Percentiles rank a stretch among this genome's conserved stretches.
Conservation (phyloP, 768 basidiomycete genomes). For the Crassisporium funariophilum region DNA sequence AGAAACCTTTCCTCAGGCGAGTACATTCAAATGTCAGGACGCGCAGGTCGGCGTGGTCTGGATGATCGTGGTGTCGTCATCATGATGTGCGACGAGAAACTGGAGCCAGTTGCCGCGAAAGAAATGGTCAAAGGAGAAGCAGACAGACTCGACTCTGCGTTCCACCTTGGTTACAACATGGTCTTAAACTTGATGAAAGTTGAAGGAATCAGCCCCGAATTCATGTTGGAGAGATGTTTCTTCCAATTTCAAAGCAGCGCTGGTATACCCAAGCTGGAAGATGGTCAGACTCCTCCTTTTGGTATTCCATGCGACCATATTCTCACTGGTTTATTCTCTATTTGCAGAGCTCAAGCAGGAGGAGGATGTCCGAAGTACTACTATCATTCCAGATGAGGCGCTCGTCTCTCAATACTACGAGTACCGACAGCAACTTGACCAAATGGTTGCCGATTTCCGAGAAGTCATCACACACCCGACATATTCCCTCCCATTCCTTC, state of each 20-base stretch:
- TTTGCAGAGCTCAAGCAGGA: slow-evolving; percentile 70
- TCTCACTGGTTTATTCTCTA: not conserved
- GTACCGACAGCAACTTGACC: slow-evolving; percentile 88
- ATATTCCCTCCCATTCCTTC: slow-evolving; percentile 93
- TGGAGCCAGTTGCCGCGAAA: slow-evolving; percentile 91
- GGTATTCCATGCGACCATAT: too few species aligned
- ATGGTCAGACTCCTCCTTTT: slow-evolving; percentile 54
- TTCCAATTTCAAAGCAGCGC: slow-evolving; percentile 97
- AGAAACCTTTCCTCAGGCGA: slow-evolving; percentile 92
- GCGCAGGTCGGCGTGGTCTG: slow-evolving; percentile 93
- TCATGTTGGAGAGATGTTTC: slow-evolving; percentile 96
- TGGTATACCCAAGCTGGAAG: slow-evolving; percentile 82
- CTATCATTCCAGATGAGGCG: slow-evolving; percentile 81
- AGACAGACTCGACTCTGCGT: slow-evolving; percentile 95
- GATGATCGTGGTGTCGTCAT: slow-evolving; percentile 99
- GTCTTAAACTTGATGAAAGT: slow-evolving; percentile 97
- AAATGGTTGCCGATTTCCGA: slow-evolving; percentile 85
- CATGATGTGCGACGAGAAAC: slow-evolving; percentile 99
- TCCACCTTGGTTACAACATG: slow-evolving; percentile 99
- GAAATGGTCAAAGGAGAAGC: slow-evolving; percentile 98
- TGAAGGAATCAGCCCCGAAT: slow-evolving; percentile 97
- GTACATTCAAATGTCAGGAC: slow-evolving; percentile 99
- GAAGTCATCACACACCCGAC: slow-evolving; percentile 94
- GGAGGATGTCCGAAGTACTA: slow-evolving; percentile 63
- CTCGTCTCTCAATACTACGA: slow-evolving; percentile 91